Percentiles rank a stretch among this genome's conserved stretches.
These are phyloP conservation scores for Podospora anserina DNA, from an alignment of 495 filamentous ascomycete genomes.

Conservation along the genomic window DNA sequence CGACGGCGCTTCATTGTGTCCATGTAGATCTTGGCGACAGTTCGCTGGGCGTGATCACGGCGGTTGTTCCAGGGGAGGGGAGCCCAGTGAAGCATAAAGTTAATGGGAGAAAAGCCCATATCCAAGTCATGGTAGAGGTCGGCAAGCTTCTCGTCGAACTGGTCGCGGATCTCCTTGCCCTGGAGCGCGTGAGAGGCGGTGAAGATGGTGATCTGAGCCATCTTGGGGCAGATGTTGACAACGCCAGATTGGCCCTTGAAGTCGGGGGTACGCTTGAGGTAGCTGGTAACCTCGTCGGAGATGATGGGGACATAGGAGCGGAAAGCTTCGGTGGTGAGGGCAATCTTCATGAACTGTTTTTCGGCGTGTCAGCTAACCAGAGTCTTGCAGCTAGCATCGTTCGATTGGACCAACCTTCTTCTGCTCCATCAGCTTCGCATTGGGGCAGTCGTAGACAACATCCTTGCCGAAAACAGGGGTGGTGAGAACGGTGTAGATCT, in stretches of 20 bases:
- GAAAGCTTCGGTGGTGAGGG: conserved; percentile 73
- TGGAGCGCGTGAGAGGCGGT: conserved; percentile 78
- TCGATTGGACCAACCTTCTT: conserved; percentile 35
- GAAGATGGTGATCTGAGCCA: conserved; percentile 84
- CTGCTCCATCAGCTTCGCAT: conserved; percentile 59
- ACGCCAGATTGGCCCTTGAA: conserved; percentile 67
- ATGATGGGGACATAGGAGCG: conserved; percentile 76
- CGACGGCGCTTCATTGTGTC: conserved; percentile 70
- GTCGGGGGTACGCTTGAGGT: conserved; percentile 58
- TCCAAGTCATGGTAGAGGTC: conserved; percentile 79
- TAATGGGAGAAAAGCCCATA: conserved; percentile 77
- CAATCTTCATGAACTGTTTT: conserved; percentile 78
- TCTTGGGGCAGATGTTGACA: conserved; percentile 61
- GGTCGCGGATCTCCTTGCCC: conserved; percentile 73
- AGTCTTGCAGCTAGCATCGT: neutral
- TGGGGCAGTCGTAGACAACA: conserved; percentile 86
- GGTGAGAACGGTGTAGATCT: conserved; percentile 76
- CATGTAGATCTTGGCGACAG: conserved; percentile 73
- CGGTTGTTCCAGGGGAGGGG: conserved; percentile 81
- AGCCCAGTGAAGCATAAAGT: conserved; percentile 83
- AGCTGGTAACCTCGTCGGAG: conserved; percentile 67
- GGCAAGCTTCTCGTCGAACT: conserved; percentile 70
- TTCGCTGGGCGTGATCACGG: conserved; percentile 70
- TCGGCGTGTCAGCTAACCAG: conserved; percentile 4
- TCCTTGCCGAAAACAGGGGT: conserved; percentile 83